A percentile compares a stretch with the other conserved stretches of the same genome.
Conservation (phyloP, 2,329 filamentous ascomycete species). For the Ilyonectria mors-panacis region DNA sequence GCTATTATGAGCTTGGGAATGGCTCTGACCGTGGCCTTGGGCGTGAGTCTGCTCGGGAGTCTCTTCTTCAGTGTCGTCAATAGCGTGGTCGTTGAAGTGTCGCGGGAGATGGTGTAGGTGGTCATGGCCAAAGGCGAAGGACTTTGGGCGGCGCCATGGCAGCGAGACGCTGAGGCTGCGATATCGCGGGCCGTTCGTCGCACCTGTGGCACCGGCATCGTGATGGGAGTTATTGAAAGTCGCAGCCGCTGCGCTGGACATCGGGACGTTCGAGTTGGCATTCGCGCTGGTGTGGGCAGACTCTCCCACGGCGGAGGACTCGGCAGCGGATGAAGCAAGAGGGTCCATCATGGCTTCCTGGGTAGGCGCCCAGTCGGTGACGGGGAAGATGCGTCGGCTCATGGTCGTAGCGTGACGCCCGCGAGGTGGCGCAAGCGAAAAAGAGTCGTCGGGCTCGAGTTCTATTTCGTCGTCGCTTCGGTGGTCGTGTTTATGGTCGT, state of each 20-base stretch:
- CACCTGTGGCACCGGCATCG: constrained; percentile 27
- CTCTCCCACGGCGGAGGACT: constrained; percentile 34
- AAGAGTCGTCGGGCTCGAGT: constrained; percentile 1
- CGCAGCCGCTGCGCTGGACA: constrained; percentile 17
- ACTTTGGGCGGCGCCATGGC: constrained; percentile 65
- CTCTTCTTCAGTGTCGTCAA: constrained; percentile 52
- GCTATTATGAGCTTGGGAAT: constrained; percentile 45
- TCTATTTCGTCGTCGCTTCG: constrained; percentile 3
- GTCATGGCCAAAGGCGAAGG: constrained; percentile 55
- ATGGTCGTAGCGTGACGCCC: constrained; percentile 39
- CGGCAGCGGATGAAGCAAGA: constrained; percentile 24
- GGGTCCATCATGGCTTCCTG: constrained; percentile 59
- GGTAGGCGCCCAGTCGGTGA: constrained; percentile 59
- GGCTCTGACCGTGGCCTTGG: constrained; percentile 43
- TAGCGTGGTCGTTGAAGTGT: constrained; percentile 50
- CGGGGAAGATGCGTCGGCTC: constrained; percentile 57
- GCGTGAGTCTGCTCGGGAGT: constrained; percentile 40
- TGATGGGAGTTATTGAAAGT: constrained; percentile 12
- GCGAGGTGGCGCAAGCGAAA: constrained; percentile 17
- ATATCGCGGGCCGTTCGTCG: constrained; percentile 53
- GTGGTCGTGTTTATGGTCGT: neutral
- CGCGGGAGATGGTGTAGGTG: constrained; percentile 49
- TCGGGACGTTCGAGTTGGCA: constrained; percentile 6
- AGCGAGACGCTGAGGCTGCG: constrained; percentile 67
- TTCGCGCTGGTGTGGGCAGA: constrained; percentile 1